Conservation (phyloP, 331 rosid species). For the Quercus lobata region DNA sequence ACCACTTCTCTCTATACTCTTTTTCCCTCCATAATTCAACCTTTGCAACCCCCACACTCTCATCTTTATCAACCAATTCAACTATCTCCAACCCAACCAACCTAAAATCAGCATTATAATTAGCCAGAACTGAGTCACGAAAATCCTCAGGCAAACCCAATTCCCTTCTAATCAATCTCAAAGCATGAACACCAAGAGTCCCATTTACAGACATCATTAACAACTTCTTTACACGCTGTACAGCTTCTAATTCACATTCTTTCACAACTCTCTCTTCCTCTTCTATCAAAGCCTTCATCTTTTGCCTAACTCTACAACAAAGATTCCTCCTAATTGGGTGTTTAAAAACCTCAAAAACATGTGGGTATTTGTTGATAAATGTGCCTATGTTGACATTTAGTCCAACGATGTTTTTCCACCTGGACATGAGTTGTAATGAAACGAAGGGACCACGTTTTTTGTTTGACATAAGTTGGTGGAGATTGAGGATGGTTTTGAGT, state of each 20-base stretch:
- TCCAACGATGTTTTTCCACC: constrained; percentile 55
- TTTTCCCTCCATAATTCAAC: constrained; percentile 69
- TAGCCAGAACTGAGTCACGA: constrained; percentile 58
- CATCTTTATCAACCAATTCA: constrained; percentile 45
- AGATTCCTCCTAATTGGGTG: constrained; percentile 50
- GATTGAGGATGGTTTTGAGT: constrained; percentile 42
- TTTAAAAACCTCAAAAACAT: constrained; percentile 55
- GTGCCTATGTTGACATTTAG: constrained; percentile 43
- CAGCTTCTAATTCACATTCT: constrained; percentile 49
- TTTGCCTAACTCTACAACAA: constrained; percentile 50
- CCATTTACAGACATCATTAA: constrained; percentile 62
- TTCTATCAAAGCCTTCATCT: constrained; percentile 35
- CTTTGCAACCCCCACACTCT: constrained; percentile 34
- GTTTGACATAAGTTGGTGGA: constrained; percentile 38
- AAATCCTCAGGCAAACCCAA: constrained; percentile 74
- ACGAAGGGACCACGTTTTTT: constrained; percentile 62
- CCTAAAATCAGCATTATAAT: constrained; percentile 39
- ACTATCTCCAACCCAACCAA: constrained; percentile 63
- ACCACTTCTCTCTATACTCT: constrained; percentile 77
- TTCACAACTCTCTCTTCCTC: constrained; percentile 39
- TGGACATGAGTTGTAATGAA: constrained; percentile 62
- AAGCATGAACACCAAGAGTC: constrained; percentile 53
- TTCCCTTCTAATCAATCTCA: constrained; percentile 67
- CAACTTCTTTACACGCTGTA: constrained; percentile 56
- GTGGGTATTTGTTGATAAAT: constrained; percentile 54